Evolutionary conservation across 495 filamentous ascomycete species (phyloP), one percentile per base, ranked within the genome.

Genomic region (Articulospora tetracladia): DNA sequence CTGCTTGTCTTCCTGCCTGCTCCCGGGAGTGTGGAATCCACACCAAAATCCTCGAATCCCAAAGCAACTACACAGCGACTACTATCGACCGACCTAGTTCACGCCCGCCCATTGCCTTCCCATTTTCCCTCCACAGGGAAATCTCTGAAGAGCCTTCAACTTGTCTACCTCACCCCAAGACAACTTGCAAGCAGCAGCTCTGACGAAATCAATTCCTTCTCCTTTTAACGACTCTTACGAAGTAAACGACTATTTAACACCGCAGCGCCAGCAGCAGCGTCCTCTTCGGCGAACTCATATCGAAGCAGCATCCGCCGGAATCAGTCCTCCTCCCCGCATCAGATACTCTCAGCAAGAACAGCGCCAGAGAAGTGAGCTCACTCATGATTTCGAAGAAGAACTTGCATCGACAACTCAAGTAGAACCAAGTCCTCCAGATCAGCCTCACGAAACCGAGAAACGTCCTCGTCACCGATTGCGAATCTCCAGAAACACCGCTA

Each of bases 181-280:
- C 25, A 32, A 51, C 27, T 41, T 34, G 24, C 50, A 8, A 32
- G 55, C 58, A 69, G 67, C 52, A 26, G 62, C 61, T 57, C 55
- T 69, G 67, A 67, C 67, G 67, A 55, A 39, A 27, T 58, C 51
- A 66, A 62, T 30, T 28, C 47, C 54, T 23, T 15, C 53, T 10
- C 34, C 3, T 51, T 36, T 47, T 69, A 67, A 69, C 67, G 67
- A 69, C 64, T 48, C 54, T 65, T 58, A 69, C 67, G 67, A 69
- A 17, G 46, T 57, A 28, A 27, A 69, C 67, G 67, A 66, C 58
- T 61, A 64, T 11, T 27, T 63, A 50, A 65, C 67, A 44, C 64
- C 39, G 28, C 67, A 65, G 63, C 67, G 67, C 67, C 64, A 69
- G 67, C 63, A 66, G 64, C 58, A 57, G 28, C 61, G 22, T 44